Evolutionary conservation across 2,329 filamentous ascomycete genomes (phyloP).

Genomic region (Calonectria pauciramosa): DNA sequence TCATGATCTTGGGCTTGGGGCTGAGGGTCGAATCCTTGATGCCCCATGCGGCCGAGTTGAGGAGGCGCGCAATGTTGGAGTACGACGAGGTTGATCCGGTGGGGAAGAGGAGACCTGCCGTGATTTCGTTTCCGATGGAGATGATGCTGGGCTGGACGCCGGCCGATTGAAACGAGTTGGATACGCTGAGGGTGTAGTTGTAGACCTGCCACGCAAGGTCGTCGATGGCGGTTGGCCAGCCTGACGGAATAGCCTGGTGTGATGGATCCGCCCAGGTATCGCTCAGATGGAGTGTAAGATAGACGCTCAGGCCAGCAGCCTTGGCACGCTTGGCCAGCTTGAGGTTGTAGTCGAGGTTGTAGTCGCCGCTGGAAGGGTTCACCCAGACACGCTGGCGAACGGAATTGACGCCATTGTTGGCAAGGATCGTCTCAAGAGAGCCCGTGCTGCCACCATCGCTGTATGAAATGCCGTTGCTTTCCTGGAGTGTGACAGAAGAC

Average conservation of each 20-base stretch:
- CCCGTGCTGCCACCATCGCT: conserved; percentile 67
- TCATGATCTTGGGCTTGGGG: conserved; percentile 76
- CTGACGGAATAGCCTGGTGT: conserved; percentile 72
- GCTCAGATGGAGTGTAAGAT: conserved; percentile 75
- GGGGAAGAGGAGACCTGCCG: conserved; percentile 75
- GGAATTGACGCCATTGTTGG: conserved; percentile 74
- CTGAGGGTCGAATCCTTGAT: conserved; percentile 73
- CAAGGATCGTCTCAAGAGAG: conserved; percentile 74
- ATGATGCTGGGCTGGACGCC: conserved; percentile 72
- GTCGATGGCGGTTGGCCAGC: conserved; percentile 73
- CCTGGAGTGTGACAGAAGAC: conserved; percentile 76
- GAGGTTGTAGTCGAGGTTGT: conserved; percentile 79
- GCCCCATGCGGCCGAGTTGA: conserved; percentile 74
- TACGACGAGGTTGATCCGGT: conserved; percentile 66
- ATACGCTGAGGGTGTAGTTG: conserved; percentile 75
- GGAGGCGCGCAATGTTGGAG: conserved; percentile 72
- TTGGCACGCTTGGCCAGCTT: conserved; percentile 75
- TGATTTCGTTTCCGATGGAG: conserved; percentile 82
- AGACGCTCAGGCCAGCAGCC: conserved; percentile 71
- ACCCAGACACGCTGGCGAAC: conserved; percentile 82
- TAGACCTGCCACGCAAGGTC: conserved; percentile 73
- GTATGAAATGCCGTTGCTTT: conserved; percentile 72
- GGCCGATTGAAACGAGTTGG: conserved; percentile 70
- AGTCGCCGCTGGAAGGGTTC: conserved; percentile 73
- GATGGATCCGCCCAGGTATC: conserved; percentile 80